These are phyloP conservation scores for Coniochaeta sp. DNA, from an alignment of 2,329 filamentous ascomycete species.

Conservation along the genomic window DNA sequence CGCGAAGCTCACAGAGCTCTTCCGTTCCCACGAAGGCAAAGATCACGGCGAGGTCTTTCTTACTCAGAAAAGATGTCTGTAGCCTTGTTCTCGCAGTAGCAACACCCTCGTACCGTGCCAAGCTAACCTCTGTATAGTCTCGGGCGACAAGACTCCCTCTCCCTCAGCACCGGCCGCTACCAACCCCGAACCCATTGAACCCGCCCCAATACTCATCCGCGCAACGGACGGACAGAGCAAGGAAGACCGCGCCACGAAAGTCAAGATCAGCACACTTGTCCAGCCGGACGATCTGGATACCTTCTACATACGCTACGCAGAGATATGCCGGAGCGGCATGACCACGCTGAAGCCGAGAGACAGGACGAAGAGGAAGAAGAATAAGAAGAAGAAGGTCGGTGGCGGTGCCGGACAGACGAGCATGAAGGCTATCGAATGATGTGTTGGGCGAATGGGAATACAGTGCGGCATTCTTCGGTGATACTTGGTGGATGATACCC, in stretches of 20 bases:
- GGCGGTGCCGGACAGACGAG: conserved; percentile 12
- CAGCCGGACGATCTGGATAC: conserved; percentile 65
- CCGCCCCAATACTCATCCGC: conserved; percentile 70
- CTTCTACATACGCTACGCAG: conserved; percentile 82
- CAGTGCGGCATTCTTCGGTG: neutral
- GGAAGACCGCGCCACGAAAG: conserved; percentile 43
- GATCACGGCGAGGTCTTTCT: conserved; percentile 69
- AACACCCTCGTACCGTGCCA: neutral
- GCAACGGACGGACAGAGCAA: conserved; percentile 74
- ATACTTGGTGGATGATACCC: neutral
- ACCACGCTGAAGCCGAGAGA: conserved; percentile 85
- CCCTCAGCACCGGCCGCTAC: conserved; percentile 43
- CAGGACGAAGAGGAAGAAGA: conserved; percentile 76
- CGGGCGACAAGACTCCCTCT: conserved; percentile 32
- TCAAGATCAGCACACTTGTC: conserved; percentile 80
- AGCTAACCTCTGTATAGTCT: conserved; percentile 24
- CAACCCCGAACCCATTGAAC: conserved; percentile 51
- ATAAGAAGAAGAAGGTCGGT: conserved; percentile 60
- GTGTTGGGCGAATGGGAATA: neutral
- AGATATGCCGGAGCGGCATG: conserved; percentile 88
- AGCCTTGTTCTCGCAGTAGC: neutral
- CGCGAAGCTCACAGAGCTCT: conserved; percentile 57
- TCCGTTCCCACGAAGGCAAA: conserved; percentile 58
- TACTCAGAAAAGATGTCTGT: conserved; percentile 67
- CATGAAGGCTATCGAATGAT: conserved; percentile 2